A percentile compares a stretch with the other conserved stretches of the same genome.
Evolutionary conservation across 805 yeast genomes (phyloP).

Genomic region (Candida yuanshanica): DNA sequence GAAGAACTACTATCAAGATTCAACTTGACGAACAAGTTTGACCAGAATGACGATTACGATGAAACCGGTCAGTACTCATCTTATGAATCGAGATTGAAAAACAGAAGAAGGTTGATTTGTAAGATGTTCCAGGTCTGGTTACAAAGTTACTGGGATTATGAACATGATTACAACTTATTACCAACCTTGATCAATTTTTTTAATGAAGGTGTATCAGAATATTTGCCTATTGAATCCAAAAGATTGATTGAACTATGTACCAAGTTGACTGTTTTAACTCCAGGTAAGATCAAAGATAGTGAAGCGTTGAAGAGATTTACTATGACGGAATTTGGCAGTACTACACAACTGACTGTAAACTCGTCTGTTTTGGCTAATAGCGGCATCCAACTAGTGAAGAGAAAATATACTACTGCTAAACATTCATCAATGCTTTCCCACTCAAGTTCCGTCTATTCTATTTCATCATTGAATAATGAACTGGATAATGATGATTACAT

Average conservation of each 20-base stretch:
- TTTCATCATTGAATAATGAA: constrained; percentile 24
- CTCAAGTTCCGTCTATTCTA: constrained; percentile 27
- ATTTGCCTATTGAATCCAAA: constrained; percentile 61
- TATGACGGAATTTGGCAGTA: neutral
- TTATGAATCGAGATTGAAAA: constrained; percentile 35
- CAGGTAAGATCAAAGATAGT: constrained; percentile 34
- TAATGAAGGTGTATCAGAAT: constrained; percentile 63
- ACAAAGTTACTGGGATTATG: constrained; percentile 81
- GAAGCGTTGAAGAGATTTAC: neutral
- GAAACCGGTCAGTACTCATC: constrained; percentile 35
- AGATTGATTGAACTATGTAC: constrained; percentile 59
- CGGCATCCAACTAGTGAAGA: constrained; percentile 43
- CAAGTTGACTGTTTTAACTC: constrained; percentile 48
- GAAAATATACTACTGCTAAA: constrained; percentile 35
- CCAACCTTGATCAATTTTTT: constrained; percentile 73
- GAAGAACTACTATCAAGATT: constrained; percentile 64
- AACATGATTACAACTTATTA: constrained; percentile 51
- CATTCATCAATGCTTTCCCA: constrained; percentile 31
- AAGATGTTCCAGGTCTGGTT: constrained; percentile 77
- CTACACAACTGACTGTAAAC: constrained; percentile 1
- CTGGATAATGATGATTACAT: constrained; percentile 36
- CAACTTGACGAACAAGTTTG: constrained; percentile 39
- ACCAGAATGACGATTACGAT: constrained; percentile 27
- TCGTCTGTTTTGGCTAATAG: constrained; percentile 10
- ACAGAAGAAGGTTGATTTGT: constrained; percentile 61